These are phyloP conservation scores for Podila minutissima DNA, from an alignment of 192 early-diverging fungal species.

Conservation along the genomic window DNA sequence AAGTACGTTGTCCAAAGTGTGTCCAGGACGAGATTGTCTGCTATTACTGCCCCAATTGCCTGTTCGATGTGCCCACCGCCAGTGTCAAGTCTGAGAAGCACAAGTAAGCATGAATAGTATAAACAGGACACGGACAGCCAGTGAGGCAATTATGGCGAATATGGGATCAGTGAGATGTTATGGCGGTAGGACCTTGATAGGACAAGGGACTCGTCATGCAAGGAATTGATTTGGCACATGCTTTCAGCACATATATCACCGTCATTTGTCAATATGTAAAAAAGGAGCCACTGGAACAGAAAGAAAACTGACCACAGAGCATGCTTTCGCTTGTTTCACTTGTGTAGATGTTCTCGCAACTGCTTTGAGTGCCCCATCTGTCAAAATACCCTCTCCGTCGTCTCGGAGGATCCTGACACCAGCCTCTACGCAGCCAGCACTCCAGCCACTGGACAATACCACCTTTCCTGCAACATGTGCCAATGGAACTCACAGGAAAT, in stretches of 20 bases:
- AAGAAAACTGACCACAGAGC: background rate
- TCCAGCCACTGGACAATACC: conserved; percentile 62
- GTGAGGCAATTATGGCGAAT: background rate
- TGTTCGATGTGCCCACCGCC: conserved; percentile 97
- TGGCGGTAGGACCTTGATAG: no score
- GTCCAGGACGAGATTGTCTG: conserved; percentile 86
- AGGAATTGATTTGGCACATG: background rate
- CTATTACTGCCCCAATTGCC: conserved; percentile 96
- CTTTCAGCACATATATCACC: background rate
- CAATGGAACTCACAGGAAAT: conserved; percentile 95
- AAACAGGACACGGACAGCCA: background rate
- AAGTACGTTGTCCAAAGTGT: conserved; percentile 84
- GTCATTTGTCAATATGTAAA: background rate
- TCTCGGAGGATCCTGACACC: conserved; percentile 60
- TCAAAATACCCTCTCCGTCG: conserved; percentile 79
- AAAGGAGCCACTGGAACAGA: background rate
- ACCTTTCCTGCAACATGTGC: conserved; percentile 87
- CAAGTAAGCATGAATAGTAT: conserved; percentile 54
- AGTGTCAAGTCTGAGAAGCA: conserved; percentile 96
- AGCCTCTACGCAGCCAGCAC: conserved; percentile 16
- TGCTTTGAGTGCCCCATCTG: conserved; percentile 95
- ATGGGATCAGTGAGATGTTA: background rate
- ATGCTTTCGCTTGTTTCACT: background rate
- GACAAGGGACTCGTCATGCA: no score
- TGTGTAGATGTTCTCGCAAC: conserved; percentile 82